Percentiles rank a stretch among this genome's conserved stretches.
phyloP scores from a whole-genome alignment of 1,284 basidiomycete genomes.

The Mycosarcoma maydis region DNA sequence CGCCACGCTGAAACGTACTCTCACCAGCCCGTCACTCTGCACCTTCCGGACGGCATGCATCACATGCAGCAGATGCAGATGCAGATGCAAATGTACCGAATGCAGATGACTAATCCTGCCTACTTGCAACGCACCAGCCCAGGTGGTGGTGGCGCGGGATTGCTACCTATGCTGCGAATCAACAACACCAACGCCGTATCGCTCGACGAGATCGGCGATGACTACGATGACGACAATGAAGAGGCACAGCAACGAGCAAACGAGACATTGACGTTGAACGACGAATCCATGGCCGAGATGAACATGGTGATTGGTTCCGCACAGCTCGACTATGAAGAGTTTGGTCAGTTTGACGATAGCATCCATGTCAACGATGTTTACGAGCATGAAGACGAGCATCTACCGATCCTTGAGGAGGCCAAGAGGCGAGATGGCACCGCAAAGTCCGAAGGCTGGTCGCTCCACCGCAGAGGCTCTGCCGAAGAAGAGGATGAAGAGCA shows the following conservation, averaged over 20 bases:
- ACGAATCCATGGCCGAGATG: slow-evolving; percentile 61
- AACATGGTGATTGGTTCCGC: slow-evolving; percentile 59
- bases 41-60: slow-evolving; percentile 25
- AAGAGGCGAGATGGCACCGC: background rate
- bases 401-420: slow-evolving; percentile 8
- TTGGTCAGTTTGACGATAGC: slow-evolving; percentile 33
- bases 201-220: slow-evolving; percentile 54
- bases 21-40: slow-evolving; percentile 27
- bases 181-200: slow-evolving; percentile 48
- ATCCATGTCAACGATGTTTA: slow-evolving; percentile 10
- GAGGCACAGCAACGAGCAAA: slow-evolving; percentile 22
- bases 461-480: slow-evolving; percentile 20
- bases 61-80: slow-evolving; percentile 38
- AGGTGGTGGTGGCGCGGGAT: background rate
- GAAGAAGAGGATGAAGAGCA: slow-evolving; percentile 21
- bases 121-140: slow-evolving; percentile 5
- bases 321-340: slow-evolving; percentile 31
- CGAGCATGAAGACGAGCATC: slow-evolving; percentile 12
- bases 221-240: slow-evolving; percentile 43
- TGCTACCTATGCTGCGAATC: slow-evolving; percentile 35
- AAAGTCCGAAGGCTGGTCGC: slow-evolving; percentile 17
- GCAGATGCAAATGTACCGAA: slow-evolving; percentile 38
- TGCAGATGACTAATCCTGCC: slow-evolving; percentile 19
- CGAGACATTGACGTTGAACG: slow-evolving; percentile 50
- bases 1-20: slow-evolving; percentile 9